Evolutionary conservation across 1,139 yeast genomes (phyloP).

Genomic region (Citeromyces siamensis): DNA sequence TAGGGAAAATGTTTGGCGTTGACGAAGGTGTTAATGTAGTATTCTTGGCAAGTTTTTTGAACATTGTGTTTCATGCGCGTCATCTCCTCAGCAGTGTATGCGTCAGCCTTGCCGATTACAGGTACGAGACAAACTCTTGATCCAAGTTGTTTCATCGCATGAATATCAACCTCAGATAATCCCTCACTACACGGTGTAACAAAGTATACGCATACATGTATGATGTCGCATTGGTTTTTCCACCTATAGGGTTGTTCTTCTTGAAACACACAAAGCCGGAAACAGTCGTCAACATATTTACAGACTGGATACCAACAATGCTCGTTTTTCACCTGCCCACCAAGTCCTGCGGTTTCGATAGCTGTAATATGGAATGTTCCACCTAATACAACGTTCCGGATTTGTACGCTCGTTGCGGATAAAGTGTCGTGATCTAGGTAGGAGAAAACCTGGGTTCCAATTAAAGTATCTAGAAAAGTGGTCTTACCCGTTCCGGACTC

Average conservation of each 20-base stretch:
- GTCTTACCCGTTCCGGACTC: conserved; percentile 30
- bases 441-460: conserved; percentile 15
- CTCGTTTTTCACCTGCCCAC: conserved; percentile 78
- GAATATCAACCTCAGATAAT: conserved; percentile 47
- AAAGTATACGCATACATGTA: conserved; percentile 71
- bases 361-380: conserved; percentile 52
- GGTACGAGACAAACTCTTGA: conserved; percentile 65
- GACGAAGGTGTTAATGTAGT: conserved; percentile 12
- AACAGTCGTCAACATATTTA: conserved; percentile 72
- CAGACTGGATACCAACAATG: conserved; percentile 92
- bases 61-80: conserved; percentile 30
- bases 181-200: conserved; percentile 44
- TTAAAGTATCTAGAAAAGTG: conserved; percentile 31
- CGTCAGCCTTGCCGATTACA: conserved; percentile 65
- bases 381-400: conserved; percentile 24
- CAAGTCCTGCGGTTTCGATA: conserved; percentile 91
- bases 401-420: conserved; percentile 13
- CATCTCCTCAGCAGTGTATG: conserved; percentile 33
- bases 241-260: conserved; percentile 62
- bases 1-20: conserved; percentile 35
- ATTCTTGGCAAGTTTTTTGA: conserved; percentile 23
- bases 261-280: conserved; percentile 42
- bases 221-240: conserved; percentile 37
- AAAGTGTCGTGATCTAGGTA: conserved; percentile 5
- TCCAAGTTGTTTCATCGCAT: conserved; percentile 55